Conservation (phyloP, 345 rosid species). For the Dimocarpus longan region DNA sequence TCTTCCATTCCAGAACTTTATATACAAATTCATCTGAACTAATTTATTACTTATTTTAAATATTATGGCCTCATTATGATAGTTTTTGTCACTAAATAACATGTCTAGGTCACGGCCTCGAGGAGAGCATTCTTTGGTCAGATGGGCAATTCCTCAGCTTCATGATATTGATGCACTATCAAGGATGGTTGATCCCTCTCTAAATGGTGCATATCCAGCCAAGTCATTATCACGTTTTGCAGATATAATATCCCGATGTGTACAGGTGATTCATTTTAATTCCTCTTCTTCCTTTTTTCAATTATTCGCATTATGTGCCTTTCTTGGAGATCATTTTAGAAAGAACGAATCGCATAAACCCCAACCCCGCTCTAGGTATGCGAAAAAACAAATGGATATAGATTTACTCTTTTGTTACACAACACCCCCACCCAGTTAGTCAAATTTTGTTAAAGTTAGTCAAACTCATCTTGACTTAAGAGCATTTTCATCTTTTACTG, state of each 20-base stretch:
- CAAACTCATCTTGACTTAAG: too few relatives aligned
- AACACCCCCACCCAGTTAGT: too few relatives aligned
- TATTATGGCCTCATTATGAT: not conserved
- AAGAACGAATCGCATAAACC: too few relatives aligned
- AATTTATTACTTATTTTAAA: constrained; percentile 7
- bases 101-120: constrained; percentile 63
- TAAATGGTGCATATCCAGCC: constrained; percentile 65
- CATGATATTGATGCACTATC: constrained; percentile 84
- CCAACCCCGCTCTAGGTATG: too few relatives aligned
- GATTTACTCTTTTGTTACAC: too few relatives aligned
- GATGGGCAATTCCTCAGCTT: constrained; percentile 90
- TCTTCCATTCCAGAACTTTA: not conserved
- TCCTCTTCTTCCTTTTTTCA: not conserved
- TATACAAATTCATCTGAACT: not conserved
- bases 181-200: constrained; percentile 82
- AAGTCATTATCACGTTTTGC: constrained; percentile 95
- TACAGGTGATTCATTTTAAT: constrained; percentile 56
- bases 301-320: not conserved
- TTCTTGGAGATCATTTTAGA: not conserved
- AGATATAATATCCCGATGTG: constrained; percentile 82
- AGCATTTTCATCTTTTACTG: too few relatives aligned
- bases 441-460: too few relatives aligned
- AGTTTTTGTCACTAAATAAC: constrained; percentile 4
- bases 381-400: too few relatives aligned
- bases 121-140: constrained; percentile 78